Evolutionary conservation across 495 filamentous ascomycete species (phyloP).

Genomic region (Penicillium simplicissimum): DNA sequence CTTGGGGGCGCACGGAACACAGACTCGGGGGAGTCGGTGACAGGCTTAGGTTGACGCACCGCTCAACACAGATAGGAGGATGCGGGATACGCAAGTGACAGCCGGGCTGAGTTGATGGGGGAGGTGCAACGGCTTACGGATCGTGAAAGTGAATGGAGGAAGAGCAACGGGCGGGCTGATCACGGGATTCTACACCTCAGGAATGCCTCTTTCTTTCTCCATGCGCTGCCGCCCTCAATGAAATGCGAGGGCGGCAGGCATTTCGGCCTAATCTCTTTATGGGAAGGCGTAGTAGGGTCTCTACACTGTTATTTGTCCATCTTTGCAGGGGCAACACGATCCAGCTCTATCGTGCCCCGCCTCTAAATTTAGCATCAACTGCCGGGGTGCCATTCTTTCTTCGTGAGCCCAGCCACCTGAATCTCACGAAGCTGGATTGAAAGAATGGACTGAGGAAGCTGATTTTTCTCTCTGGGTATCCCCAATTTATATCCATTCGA

Average conservation of each 20-base stretch:
- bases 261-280: too few species aligned
- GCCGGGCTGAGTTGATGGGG: constrained; percentile 2
- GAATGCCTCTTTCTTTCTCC: neutral
- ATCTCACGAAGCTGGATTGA: too few species aligned
- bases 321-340: neutral
- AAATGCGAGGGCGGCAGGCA: too few species aligned
- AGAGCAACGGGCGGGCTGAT: constrained; percentile 9
- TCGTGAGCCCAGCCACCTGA: too few species aligned
- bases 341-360: constrained; percentile 9
- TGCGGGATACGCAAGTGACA: neutral
- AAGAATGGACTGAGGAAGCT: too few species aligned
- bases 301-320: neutral
- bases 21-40: neutral
- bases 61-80: neutral
- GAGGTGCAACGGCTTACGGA: too few species aligned
- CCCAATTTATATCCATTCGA: too few species aligned
- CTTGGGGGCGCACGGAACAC: constrained; percentile 13
- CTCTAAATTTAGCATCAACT: constrained; percentile 13
- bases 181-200: constrained; percentile 12
- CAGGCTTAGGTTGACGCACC: constrained; percentile 8
- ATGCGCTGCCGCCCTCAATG: too few species aligned
- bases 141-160: constrained; percentile 4
- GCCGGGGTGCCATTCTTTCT: too few species aligned
- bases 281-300: too few species aligned
- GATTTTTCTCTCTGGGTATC: too few species aligned